Evolutionary conservation across 371 early-diverging fungal genomes (phyloP).

Genomic region (Chytridium lagenaria): DNA sequence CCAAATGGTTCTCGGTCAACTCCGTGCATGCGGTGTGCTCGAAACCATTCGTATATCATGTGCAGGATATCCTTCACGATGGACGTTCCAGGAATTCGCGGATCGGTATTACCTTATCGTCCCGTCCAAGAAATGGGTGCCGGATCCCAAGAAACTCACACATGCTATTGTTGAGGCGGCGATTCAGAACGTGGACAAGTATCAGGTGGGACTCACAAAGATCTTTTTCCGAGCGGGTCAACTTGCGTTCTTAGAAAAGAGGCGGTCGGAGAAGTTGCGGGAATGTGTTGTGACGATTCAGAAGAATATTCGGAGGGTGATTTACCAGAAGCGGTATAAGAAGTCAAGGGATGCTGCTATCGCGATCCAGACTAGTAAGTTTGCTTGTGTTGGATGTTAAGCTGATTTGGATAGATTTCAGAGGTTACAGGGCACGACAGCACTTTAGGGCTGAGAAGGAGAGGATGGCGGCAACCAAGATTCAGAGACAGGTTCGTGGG

Average conservation of each 20-base stretch:
- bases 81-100: slow-evolving; percentile 89
- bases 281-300: slow-evolving; percentile 84
- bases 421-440: slow-evolving; percentile 69
- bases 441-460: slow-evolving; percentile 62
- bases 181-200: slow-evolving; percentile 82
- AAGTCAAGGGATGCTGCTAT: slow-evolving; percentile 46
- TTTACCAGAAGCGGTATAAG: slow-evolving; percentile 66
- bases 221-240: slow-evolving; percentile 99
- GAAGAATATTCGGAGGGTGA: slow-evolving; percentile 82
- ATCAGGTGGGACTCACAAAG: slow-evolving; percentile 95
- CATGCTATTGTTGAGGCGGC: slow-evolving; percentile 68
- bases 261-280: slow-evolving; percentile 80
- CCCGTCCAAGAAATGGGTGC: slow-evolving; percentile 71
- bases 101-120: slow-evolving; percentile 87
- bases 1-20: slow-evolving; percentile 91
- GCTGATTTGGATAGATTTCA: slow-evolving; percentile 36
- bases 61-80: slow-evolving; percentile 96
- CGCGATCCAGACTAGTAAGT: slow-evolving; percentile 41
- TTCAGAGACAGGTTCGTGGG: slow-evolving; percentile 76
- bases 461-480: slow-evolving; percentile 71
- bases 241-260: slow-evolving; percentile 74
- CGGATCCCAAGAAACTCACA: slow-evolving; percentile 56
- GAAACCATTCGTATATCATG: slow-evolving; percentile 99
- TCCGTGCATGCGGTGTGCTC: slow-evolving; percentile 99
- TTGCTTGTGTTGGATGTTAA: not conserved